Evolutionary conservation across 208 protist genomes (phyloP), one percentile per base, ranked within the genome.

Genomic region (Cochliopodium minus): DNA sequence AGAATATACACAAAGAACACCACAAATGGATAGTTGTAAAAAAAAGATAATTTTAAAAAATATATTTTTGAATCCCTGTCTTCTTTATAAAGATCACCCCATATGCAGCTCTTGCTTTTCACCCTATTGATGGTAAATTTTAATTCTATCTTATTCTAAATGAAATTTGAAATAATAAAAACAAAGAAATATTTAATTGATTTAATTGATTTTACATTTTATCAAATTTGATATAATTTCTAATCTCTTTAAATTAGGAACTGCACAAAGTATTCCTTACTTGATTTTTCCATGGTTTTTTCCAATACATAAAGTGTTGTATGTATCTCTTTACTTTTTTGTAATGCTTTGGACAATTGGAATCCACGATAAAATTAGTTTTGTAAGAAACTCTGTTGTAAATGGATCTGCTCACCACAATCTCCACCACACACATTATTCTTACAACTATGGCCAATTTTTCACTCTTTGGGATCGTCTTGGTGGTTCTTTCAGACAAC

Each of bases 371-470:
- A 13, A 32, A 29, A 20, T 54, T 32, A n/a, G n/a, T n/a, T n/a
- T n/a, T n/a, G n/a, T n/a, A n/a, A n/a, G n/a, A n/a, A 32, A 54
- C n/a, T 20, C 11, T 25, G n/a, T 36, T 29, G 9, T 54, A 0
- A 32, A 61, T 32, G 42, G 48, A 20, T 25, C 40, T 30, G 45
- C 53, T 15, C 69, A 76, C 65, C 74, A 79, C 56, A 69, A 53
- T 4, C 59, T 70, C 47, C 74, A 79, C 61, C 74, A 79, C 57
- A 40, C 62, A 11, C 39, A 59, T 23, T 79, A 73, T 61, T 61
- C 51, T 47, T 77, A 66, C 64, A 79, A 79, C 69, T 75, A 79
- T 53, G 74, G 74, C 33, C 74, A 79, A 61, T 79, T 69, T 59
- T 73, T 75, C 54, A 79, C 74, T 11, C 34, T 77, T 35, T 79